These are phyloP conservation scores for Penstemon davidsonii DNA, from an alignment of 257 asterid genomes.

Conservation along the genomic window DNA sequence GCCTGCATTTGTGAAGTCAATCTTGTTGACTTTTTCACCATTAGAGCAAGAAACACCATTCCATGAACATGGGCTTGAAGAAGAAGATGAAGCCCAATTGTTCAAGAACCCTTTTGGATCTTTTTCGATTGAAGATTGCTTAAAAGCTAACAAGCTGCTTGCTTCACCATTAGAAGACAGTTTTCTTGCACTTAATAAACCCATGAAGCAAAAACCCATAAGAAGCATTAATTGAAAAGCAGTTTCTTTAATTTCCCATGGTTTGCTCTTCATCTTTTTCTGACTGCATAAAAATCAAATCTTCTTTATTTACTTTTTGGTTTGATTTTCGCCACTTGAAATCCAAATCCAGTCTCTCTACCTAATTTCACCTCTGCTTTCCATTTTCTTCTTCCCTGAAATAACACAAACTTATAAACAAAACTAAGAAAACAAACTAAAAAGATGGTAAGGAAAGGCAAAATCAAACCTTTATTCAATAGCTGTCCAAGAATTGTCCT, in stretches of 20 bases:
- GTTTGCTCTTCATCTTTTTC: slow-evolving; percentile 38
- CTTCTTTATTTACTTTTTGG: background rate
- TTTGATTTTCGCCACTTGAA: slow-evolving; percentile 23
- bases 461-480: slow-evolving; percentile 25
- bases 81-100: slow-evolving; percentile 59
- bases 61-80: slow-evolving; percentile 69
- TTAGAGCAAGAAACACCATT: slow-evolving; percentile 70
- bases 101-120: slow-evolving; percentile 65
- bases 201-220: slow-evolving; percentile 38
- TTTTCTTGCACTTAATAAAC: slow-evolving; percentile 44
- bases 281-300: slow-evolving; percentile 42
- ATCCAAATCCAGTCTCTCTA: slow-evolving; percentile 9
- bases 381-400: slow-evolving; percentile 13
- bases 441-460: slow-evolving; percentile 13
- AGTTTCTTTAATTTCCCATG: slow-evolving; percentile 28
- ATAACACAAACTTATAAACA: background rate
- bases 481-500: background rate
- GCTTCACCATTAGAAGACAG: slow-evolving; percentile 41
- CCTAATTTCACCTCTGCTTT: slow-evolving; percentile 10
- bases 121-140: slow-evolving; percentile 53
- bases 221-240: slow-evolving; percentile 39
- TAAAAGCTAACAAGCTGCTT: slow-evolving; percentile 55
- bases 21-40: slow-evolving; percentile 51
- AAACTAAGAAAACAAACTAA: background rate
- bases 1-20: slow-evolving; percentile 63